These are phyloP conservation scores for Myxozyma geophila DNA, from an alignment of 805 yeast species.

Conservation along the genomic window DNA sequence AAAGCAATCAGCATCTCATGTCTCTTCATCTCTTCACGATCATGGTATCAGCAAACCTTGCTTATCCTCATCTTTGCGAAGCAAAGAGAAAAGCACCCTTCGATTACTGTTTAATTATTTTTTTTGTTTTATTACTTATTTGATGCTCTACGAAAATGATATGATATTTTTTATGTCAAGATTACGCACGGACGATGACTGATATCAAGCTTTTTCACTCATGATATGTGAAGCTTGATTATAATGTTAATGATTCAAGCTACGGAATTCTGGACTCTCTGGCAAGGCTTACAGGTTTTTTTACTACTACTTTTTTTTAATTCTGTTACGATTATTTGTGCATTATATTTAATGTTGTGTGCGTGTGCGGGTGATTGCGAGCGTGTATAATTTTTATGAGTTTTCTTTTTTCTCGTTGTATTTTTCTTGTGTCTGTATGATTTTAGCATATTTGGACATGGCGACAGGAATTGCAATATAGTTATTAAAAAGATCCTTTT, in stretches of 20 bases:
- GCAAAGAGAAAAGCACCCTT: neutral
- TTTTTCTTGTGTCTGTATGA: no score
- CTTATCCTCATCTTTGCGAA: neutral
- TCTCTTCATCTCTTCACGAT: neutral
- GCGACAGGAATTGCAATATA: no score
- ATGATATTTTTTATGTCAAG: slow-evolving; percentile 14
- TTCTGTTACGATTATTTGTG: neutral
- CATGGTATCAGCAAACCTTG: neutral
- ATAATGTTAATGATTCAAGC: slow-evolving; percentile 9
- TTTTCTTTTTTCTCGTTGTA: neutral
- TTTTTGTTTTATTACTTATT: slow-evolving; percentile 1
- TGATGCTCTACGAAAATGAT: slow-evolving; percentile 15
- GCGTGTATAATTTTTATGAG: neutral
- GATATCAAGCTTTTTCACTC: neutral
- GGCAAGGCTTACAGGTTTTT: neutral
- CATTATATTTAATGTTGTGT: neutral
- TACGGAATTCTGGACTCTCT: slow-evolving; percentile 2
- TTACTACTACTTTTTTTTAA: neutral
- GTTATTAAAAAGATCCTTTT: no score
- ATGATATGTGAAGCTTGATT: neutral
- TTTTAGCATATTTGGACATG: no score
- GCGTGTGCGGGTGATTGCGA: neutral
- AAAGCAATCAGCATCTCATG: neutral
- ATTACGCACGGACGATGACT: slow-evolving; percentile 11
- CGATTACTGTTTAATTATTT: neutral